These are phyloP conservation scores for Boletellus ananiceps DNA, from an alignment of 768 basidiomycete genomes.

Conservation along the genomic window DNA sequence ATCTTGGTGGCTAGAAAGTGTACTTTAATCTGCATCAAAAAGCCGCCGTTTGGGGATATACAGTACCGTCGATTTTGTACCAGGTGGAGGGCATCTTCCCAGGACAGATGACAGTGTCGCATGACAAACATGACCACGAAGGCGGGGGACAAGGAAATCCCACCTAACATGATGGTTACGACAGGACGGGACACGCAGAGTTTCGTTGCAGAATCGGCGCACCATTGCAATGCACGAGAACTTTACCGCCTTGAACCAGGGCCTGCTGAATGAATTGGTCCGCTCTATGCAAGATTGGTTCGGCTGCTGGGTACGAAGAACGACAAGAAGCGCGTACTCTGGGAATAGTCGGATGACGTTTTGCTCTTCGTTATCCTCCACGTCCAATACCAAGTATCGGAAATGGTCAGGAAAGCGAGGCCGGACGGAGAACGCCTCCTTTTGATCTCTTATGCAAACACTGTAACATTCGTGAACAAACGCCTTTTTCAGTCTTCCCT, in stretches of 20 bases:
- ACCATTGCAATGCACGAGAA: conserved; percentile 91
- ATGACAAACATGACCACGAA: conserved; percentile 94
- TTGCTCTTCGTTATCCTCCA: conserved; percentile 91
- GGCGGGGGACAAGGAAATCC: conserved; percentile 81
- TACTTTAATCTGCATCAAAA: conserved; percentile 89
- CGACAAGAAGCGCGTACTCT: conserved; percentile 41
- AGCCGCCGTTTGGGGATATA: conserved; percentile 89
- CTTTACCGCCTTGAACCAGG: conserved; percentile 54
- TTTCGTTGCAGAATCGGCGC: conserved; percentile 15
- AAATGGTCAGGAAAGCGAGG: conserved; percentile 82
- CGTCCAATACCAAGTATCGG: conserved; percentile 74
- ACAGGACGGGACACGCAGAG: not conserved
- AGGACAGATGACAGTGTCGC: conserved; percentile 74
- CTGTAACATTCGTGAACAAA: conserved; percentile 34
- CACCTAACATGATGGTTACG: conserved; percentile 44
- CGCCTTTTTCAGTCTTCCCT: not conserved
- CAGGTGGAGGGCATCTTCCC: conserved; percentile 85
- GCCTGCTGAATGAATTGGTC: conserved; percentile 72
- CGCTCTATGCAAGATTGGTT: conserved; percentile 44
- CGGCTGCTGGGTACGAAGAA: not conserved
- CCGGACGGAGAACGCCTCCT: conserved; percentile 85
- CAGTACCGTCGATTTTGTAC: conserved; percentile 92
- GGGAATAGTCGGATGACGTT: conserved; percentile 91
- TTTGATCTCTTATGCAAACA: conserved; percentile 83
- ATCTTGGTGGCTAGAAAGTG: not conserved